Evolutionary conservation across 2,329 filamentous ascomycete species (phyloP), one percentile per base, ranked within the genome.

Genomic region (Botrytis galanthina): DNA sequence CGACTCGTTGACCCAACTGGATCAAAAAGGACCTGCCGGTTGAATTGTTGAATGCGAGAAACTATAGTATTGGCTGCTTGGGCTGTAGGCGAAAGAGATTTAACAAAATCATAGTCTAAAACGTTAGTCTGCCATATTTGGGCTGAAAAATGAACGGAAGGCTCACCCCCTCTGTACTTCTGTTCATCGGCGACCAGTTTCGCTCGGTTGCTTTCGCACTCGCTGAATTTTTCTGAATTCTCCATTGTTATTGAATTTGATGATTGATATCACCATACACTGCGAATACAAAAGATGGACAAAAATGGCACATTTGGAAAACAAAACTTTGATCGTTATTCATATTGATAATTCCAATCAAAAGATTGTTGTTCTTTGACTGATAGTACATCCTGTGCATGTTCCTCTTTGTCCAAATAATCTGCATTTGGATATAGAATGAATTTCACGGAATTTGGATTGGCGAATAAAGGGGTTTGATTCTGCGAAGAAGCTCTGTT

Each of bases 41-140:
- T 86, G 39, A 88, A 85, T 9, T 91, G 93, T 44, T 94, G 90
- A 79, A 97, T 95, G 74, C 89, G 87, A 12, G 90, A 88, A 64
- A 97, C 92, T 75, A 98, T 94, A 73, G 87, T 86, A 80, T 91
- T 92, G 35, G 95, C 95, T 78, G 90, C 88, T 74, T 86, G 85
- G 10, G 93, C 94, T 78, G 93, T 90, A 6, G 93, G 92, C 0
- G 94, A 94, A 66, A 97, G 88, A 37, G 88, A 87, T 75, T 91
- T 85, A 61, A 89, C 87, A 84, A 95, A 95, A 7, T 88, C 87
- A 78, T 88, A 84, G 82, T 93, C 90, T 91, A 26, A 20, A 42
- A 6, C 20, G 29, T 32, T 22, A 44, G 64, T 26, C 73, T 48
- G 63, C 46, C 60, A 18, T 32, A 39, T 18, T 6, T 54, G 16